Conservation (phyloP, 345 rosid genomes). For the Dovyalis caffra region DNA sequence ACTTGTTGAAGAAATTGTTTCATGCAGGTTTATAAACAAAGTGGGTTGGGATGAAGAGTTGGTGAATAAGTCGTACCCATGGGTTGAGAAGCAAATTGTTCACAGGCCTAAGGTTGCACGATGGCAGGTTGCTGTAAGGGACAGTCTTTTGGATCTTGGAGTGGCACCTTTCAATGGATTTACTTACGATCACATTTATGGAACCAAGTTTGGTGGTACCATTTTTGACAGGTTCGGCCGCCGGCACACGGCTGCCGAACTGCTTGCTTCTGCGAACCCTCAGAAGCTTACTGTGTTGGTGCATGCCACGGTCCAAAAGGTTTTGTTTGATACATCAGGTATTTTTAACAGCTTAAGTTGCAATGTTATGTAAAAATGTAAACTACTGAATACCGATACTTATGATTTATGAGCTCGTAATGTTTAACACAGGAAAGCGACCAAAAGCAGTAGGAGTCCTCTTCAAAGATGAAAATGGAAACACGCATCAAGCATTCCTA, state of each 20-base stretch:
- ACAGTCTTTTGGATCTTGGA: constrained; percentile 78
- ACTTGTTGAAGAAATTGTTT: constrained; percentile 2
- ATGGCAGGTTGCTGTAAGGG: constrained; percentile 77
- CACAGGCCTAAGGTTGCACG: constrained; percentile 58
- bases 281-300: constrained; percentile 65
- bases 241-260: constrained; percentile 90
- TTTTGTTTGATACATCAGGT: constrained; percentile 69
- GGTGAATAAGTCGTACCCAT: constrained; percentile 82
- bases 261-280: constrained; percentile 75
- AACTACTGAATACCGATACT: not conserved
- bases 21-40: constrained; percentile 65
- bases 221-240: constrained; percentile 86
- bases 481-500: constrained; percentile 61
- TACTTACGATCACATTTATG: constrained; percentile 81
- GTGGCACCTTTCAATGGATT: constrained; percentile 87
- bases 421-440: constrained; percentile 37
- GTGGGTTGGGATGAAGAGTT: constrained; percentile 78
- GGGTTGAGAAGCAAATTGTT: constrained; percentile 82
- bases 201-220: constrained; percentile 96
- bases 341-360: constrained; percentile 1
- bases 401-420: not conserved
- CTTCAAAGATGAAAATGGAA: constrained; percentile 85
- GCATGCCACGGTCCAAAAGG: constrained; percentile 72
- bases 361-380: not conserved
- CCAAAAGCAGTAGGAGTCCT: constrained; percentile 79